Percentiles rank a stretch among this genome's conserved stretches.
These are phyloP conservation scores for Boletus rubroflammeus DNA, from an alignment of 768 basidiomycete genomes.

Conservation along the genomic window DNA sequence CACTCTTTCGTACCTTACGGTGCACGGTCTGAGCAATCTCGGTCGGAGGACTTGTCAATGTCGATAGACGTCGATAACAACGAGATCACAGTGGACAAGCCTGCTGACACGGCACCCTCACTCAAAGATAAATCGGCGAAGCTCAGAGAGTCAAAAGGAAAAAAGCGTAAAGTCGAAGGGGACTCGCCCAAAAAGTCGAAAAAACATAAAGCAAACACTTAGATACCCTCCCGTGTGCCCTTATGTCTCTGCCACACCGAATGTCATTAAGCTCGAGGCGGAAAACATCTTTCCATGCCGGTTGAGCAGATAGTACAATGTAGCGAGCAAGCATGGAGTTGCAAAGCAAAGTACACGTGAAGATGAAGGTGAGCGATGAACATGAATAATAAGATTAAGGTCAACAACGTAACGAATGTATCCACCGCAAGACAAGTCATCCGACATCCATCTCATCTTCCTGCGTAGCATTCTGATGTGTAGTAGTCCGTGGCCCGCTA, in stretches of 20 bases:
- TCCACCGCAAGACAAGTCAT: constrained; percentile 28
- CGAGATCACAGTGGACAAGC: constrained; percentile 24
- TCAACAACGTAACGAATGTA: constrained; percentile 3
- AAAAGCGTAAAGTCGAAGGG: constrained; percentile 48
- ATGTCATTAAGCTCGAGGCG: constrained; percentile 6
- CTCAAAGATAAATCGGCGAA: constrained; percentile 6
- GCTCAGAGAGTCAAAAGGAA: constrained; percentile 30
- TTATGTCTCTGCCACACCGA: background rate
- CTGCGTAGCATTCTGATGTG: constrained; percentile 42
- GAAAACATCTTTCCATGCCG: constrained; percentile 7
- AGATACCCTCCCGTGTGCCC: background rate
- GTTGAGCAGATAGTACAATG: constrained; percentile 15
- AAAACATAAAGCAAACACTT: constrained; percentile 38
- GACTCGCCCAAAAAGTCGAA: constrained; percentile 45
- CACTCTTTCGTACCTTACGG: constrained; percentile 66
- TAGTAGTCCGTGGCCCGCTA: constrained; percentile 29
- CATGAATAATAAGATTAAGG: constrained; percentile 27
- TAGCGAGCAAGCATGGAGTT: constrained; percentile 23
- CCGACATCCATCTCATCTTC: constrained; percentile 70
- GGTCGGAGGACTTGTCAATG: background rate
- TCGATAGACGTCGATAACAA: constrained; percentile 23
- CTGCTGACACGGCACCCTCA: constrained; percentile 1
- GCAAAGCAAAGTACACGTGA: constrained; percentile 25
- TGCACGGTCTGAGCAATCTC: constrained; percentile 31
- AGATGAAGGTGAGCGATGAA: constrained; percentile 24